phyloP scores from a whole-genome alignment of 345 rosid species.

The Nephelium lappaceum region DNA sequence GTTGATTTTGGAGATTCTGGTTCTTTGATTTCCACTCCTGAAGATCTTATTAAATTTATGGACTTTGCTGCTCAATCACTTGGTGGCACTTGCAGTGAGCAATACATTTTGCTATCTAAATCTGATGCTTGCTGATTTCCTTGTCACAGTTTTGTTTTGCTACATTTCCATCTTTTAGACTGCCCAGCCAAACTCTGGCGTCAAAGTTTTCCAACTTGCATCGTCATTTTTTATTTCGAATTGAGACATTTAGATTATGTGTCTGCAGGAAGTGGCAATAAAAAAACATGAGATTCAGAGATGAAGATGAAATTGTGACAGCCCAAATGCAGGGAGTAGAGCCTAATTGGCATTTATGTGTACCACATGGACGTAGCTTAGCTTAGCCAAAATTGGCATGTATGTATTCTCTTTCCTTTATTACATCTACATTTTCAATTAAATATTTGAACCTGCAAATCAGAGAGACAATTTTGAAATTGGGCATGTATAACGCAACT shows the following conservation, averaged over 20 bases:
- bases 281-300: not conserved
- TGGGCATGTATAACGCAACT: not conserved
- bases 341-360: too few relatives aligned
- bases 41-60: conserved; percentile 59
- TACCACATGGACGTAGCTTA: not conserved
- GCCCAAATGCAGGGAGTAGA: not conserved
- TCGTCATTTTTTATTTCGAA: not conserved
- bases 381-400: not conserved
- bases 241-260: not conserved
- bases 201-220: not conserved
- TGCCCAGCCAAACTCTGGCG: not conserved
- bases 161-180: not conserved
- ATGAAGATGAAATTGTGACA: not conserved
- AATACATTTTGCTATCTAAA: conserved; percentile 21
- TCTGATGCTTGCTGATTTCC: conserved; percentile 13
- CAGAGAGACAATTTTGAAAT: not conserved
- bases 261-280: not conserved
- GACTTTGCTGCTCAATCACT: conserved; percentile 37
- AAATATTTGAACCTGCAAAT: not conserved
- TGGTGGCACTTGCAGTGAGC: conserved; percentile 16
- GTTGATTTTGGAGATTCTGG: conserved; percentile 31
- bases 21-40: conserved; percentile 43
- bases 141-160: not conserved
- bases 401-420: not conserved
- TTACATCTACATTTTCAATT: not conserved